Evolutionary conservation across 2,329 filamentous ascomycete genomes (phyloP), one percentile per base, ranked within the genome.

Genomic region (Mycocentrospora acerina): DNA sequence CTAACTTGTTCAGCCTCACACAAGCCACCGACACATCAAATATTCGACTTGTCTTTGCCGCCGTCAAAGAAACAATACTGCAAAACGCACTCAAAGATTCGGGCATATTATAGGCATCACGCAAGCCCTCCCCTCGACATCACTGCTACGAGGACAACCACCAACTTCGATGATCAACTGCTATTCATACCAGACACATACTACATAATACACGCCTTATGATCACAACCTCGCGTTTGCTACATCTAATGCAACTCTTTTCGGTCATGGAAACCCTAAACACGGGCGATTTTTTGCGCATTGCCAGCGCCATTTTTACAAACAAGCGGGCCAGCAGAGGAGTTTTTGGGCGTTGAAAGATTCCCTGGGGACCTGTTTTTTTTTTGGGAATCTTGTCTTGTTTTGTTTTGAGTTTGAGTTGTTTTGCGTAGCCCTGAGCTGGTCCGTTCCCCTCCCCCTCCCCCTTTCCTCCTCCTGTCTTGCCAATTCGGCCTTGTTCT

Each of bases 1-100:
- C 56, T 60, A 47, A 65, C 28, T 24, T n/a, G 25, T 34, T 13
- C 57, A 97, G 91, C 70, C 80, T 98, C 47, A 98, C 93, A 24
- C 93, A 98, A 85, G 93, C 93, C 30, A 98, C 93, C 49, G 93
- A 98, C 68, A 98, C 93, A 4, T 96, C 90, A 35, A 98, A 98
- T 64, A 96, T 98, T 60, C 88, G 93, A 51, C 80, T 98, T 25
- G 93, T 98, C 32, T 98, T 98, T 70, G 93, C 91, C 24, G 93
- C 93, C 7, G 93, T 98, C 44, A 98, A 98, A 69, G 93, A 98
- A 72, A 98, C 93, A 24, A 98, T 98, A 61, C 74, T 98, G 55
- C 95, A 97, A 70, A 98, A 98, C 67, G 93, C 93, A 32, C 80
- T 98, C 55, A 96, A 95, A 73, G 93, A 98, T 69, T 97, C 93